Conservation (phyloP, 441 rosid species). For the Theobroma grandiflorum region DNA sequence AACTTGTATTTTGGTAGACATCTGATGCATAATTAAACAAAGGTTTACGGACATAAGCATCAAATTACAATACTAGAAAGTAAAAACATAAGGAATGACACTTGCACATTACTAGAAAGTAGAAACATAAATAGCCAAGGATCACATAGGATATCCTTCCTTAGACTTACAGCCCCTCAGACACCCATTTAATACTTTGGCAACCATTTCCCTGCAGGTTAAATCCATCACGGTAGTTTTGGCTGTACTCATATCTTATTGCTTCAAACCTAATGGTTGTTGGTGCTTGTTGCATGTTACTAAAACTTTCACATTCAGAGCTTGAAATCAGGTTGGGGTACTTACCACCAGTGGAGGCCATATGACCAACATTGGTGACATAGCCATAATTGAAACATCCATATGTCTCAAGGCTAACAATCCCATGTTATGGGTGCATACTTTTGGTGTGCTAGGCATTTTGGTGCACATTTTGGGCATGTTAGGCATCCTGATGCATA, state of each 20-base stretch:
- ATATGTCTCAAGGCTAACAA: neutral
- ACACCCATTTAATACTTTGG: conserved; percentile 13
- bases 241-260: conserved; percentile 8
- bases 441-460: neutral
- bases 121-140: too few relatives aligned
- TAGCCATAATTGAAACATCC: neutral
- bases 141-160: neutral
- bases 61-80: neutral
- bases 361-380: neutral
- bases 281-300: neutral
- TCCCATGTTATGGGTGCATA: conserved; percentile 18
- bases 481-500: neutral
- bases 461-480: neutral
- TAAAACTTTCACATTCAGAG: neutral
- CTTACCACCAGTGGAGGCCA: conserved; percentile 2
- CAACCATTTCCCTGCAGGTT: neutral
- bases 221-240: conserved; percentile 1
- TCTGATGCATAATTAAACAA: neutral
- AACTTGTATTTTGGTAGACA: neutral
- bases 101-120: too few relatives aligned
- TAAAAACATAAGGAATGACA: neutral
- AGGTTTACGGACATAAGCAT: neutral
- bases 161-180: neutral
- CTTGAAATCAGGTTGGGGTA: neutral
- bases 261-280: neutral